Conservation (phyloP, 441 rosid species). For the Gossypium lobatum region DNA sequence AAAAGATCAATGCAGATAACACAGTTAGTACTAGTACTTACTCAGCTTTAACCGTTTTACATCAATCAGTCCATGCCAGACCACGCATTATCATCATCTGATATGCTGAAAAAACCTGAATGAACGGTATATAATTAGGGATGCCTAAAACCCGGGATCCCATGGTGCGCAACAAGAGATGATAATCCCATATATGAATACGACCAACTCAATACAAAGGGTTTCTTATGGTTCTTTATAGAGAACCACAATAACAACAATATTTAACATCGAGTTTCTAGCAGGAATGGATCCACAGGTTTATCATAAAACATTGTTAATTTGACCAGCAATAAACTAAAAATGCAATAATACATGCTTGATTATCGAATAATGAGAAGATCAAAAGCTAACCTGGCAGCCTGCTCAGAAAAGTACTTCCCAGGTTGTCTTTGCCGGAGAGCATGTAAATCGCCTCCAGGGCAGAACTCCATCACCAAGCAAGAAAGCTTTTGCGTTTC, state of each 20-base stretch:
- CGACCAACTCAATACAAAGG: not conserved
- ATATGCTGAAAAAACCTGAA: not conserved
- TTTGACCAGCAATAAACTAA: not conserved
- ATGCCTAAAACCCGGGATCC: not conserved
- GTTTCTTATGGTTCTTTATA: not conserved
- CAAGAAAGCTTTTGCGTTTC: slow-evolving; percentile 78
- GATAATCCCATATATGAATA: not conserved
- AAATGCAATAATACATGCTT: not conserved
- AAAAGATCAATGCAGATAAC: not conserved
- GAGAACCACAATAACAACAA: not conserved
- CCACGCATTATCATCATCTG: not conserved
- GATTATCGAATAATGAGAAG: not conserved
- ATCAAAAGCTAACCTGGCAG: slow-evolving; percentile 40
- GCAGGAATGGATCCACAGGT: not conserved
- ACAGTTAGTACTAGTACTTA: not conserved
- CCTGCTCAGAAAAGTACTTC: slow-evolving; percentile 62
- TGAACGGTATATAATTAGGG: not conserved
- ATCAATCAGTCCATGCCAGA: not conserved
- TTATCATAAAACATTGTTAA: not conserved
- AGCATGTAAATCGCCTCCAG: slow-evolving; percentile 71
- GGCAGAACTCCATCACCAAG: slow-evolving; percentile 87
- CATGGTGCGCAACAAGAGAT: not conserved
- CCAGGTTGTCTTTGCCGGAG: slow-evolving; percentile 68
- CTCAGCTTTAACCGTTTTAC: not conserved
- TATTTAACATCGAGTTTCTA: not conserved